These are phyloP conservation scores for Linanthus parryae DNA, from an alignment of 148 eudicot species.

Conservation along the genomic window DNA sequence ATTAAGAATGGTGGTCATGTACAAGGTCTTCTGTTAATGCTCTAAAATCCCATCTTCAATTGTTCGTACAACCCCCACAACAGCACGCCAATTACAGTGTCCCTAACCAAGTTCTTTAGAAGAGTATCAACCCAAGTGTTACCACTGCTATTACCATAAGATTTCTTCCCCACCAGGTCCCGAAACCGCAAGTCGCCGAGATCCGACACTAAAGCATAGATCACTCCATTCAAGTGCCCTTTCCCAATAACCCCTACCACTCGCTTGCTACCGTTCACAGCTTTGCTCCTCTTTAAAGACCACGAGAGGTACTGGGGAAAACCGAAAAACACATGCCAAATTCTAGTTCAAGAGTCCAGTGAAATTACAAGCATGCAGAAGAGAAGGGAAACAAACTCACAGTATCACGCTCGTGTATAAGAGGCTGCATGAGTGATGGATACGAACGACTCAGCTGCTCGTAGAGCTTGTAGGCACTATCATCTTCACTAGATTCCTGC, in stretches of 20 bases:
- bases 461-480: constrained; percentile 57
- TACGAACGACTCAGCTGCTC: constrained; percentile 64
- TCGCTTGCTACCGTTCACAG: constrained; percentile 67
- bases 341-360: too few relatives aligned
- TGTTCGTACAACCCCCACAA: constrained; percentile 73
- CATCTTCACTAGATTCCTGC: constrained; percentile 50
- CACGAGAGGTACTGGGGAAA: constrained; percentile 75
- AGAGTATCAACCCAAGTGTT: constrained; percentile 45
- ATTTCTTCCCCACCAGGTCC: constrained; percentile 62
- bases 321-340: background rate
- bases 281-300: constrained; percentile 97
- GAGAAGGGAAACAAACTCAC: constrained; percentile 25
- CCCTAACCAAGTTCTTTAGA: constrained; percentile 50
- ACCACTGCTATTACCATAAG: constrained; percentile 21
- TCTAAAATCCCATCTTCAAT: constrained; percentile 23
- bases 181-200: constrained; percentile 70
- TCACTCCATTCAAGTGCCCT: constrained; percentile 91
- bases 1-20: background rate
- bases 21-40: background rate
- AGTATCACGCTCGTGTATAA: constrained; percentile 87
- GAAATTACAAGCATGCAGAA: background rate
- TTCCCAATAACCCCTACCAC: constrained; percentile 96
- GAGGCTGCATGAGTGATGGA: constrained; percentile 76
- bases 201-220: constrained; percentile 77
- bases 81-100: constrained; percentile 64